Conservation (phyloP, 2,329 filamentous ascomycete genomes). For the Cytospora piceae region DNA sequence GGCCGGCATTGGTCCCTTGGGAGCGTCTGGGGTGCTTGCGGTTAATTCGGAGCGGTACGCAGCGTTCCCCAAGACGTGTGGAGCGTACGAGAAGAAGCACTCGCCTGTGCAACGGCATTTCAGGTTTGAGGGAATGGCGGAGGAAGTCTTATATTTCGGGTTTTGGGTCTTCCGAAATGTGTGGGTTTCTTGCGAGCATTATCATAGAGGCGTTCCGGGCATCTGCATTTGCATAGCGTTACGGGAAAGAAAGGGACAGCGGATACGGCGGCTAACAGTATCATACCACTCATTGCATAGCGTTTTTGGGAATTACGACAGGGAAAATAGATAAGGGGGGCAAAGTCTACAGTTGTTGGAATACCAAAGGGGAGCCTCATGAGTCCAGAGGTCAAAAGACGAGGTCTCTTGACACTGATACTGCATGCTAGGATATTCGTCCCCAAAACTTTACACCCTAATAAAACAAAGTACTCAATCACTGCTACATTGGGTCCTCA, state of each 20-base stretch:
- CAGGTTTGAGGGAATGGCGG: background rate
- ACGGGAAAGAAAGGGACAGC: conserved; percentile 20
- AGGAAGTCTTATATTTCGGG: background rate
- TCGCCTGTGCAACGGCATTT: background rate
- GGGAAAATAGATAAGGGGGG: conserved; percentile 6
- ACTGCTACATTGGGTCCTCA: background rate
- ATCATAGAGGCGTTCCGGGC: conserved; percentile 7
- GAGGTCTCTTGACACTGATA: background rate
- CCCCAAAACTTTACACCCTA: background rate
- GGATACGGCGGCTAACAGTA: conserved; percentile 32
- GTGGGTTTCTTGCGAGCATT: conserved; percentile 1
- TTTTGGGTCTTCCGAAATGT: background rate
- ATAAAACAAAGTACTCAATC: background rate
- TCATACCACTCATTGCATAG: conserved; percentile 29
- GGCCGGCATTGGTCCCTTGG: background rate
- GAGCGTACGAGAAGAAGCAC: background rate
- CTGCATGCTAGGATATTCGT: background rate
- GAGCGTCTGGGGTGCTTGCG: background rate
- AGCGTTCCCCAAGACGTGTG: background rate
- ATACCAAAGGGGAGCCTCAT: background rate
- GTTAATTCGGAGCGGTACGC: background rate
- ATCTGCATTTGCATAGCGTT: conserved; percentile 29
- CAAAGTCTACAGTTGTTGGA: background rate
- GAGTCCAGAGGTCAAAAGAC: background rate
- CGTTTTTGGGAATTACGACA: conserved; percentile 1